Percentiles rank a stretch among this genome's conserved stretches.
These are phyloP conservation scores for Venturia aucupariae DNA, from an alignment of 2,329 filamentous ascomycete species.

Conservation along the genomic window DNA sequence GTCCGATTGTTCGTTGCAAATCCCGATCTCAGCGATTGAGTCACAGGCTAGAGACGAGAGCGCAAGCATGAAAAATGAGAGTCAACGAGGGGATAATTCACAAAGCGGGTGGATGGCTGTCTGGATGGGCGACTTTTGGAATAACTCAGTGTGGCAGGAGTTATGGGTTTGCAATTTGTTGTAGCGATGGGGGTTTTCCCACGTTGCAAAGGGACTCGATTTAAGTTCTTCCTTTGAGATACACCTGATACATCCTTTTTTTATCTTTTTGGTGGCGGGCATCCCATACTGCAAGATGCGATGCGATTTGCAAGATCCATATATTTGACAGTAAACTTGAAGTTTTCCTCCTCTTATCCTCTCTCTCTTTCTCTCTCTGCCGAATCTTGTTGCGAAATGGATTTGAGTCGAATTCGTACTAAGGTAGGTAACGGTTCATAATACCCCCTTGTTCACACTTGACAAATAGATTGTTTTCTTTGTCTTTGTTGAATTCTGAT, in stretches of 20 bases:
- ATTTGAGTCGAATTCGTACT: too few species aligned
- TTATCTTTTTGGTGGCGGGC: too few species aligned
- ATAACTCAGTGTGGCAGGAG: background rate
- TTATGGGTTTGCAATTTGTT: background rate
- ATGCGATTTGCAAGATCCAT: too few species aligned
- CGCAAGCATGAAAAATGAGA: background rate
- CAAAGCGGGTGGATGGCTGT: background rate
- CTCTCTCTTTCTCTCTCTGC: too few species aligned
- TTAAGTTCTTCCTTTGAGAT: constrained; percentile 6
- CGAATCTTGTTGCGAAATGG: too few species aligned
- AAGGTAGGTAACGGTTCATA: too few species aligned
- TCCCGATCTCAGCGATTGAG: constrained; percentile 53
- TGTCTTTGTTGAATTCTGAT: too few species aligned
- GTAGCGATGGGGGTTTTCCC: background rate
- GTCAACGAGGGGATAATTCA: background rate
- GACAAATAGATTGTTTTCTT: too few species aligned
- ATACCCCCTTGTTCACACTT: too few species aligned
- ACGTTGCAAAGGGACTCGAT: background rate
- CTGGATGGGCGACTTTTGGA: background rate
- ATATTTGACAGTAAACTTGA: too few species aligned
- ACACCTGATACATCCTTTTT: constrained; percentile 1
- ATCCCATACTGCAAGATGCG: background rate
- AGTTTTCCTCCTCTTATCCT: too few species aligned
- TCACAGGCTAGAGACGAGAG: background rate
- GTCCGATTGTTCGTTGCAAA: constrained; percentile 78